These are phyloP conservation scores for Jacaranda mimosifolia DNA, from an alignment of 257 asterid species.

Conservation along the genomic window DNA sequence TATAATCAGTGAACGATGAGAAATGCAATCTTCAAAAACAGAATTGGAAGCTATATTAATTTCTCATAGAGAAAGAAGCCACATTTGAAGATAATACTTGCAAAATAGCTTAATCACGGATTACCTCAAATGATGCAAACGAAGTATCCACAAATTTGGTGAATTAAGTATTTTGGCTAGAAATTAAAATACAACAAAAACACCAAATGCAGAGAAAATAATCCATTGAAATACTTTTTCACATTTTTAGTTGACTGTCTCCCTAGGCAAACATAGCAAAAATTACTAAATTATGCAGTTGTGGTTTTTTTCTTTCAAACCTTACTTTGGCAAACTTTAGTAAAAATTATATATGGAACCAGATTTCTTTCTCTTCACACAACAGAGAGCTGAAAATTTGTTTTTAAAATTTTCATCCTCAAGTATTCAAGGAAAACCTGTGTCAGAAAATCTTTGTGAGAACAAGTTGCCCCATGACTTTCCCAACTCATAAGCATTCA, in stretches of 20 bases:
- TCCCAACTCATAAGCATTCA: conserved; percentile 22
- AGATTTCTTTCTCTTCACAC: background rate
- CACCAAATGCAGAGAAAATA: background rate
- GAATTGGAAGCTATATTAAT: background rate
- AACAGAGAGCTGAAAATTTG: background rate
- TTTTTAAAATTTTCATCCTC: background rate
- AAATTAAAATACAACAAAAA: background rate
- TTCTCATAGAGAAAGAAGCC: conserved; percentile 17
- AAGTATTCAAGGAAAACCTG: background rate
- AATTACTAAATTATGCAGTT: background rate
- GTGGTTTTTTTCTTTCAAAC: background rate
- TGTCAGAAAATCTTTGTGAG: background rate
- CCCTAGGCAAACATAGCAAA: conserved; percentile 6
- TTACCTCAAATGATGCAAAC: conserved; percentile 16
- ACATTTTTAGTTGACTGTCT: too few relatives aligned
- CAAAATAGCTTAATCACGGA: background rate
- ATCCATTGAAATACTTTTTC: background rate
- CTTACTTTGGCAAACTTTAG: background rate
- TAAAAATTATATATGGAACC: background rate
- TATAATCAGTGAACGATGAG: background rate
- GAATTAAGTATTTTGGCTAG: background rate
- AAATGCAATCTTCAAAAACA: conserved; percentile 21
- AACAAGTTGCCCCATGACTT: conserved; percentile 6
- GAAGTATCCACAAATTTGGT: background rate
- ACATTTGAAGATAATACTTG: background rate